These are phyloP conservation scores for Neurospora sp. DNA, from an alignment of 495 filamentous ascomycete genomes.

Conservation along the genomic window DNA sequence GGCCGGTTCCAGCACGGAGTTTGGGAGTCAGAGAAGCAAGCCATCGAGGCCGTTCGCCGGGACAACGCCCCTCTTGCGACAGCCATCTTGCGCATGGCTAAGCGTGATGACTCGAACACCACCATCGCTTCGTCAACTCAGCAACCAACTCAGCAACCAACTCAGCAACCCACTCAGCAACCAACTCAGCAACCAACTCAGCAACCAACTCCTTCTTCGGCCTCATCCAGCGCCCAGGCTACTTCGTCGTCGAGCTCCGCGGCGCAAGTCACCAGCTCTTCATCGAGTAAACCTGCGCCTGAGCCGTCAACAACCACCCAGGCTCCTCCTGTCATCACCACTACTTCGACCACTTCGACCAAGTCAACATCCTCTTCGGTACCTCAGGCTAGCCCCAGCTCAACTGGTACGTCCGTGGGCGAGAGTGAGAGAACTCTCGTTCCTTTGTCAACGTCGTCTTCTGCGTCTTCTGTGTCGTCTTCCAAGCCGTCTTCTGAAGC, in stretches of 20 bases:
- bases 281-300: background rate
- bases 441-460: constrained; percentile 2
- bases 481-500: background rate
- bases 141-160: background rate
- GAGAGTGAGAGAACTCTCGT: constrained; percentile 7
- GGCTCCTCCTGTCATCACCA: constrained; percentile 7
- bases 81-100: constrained; percentile 27
- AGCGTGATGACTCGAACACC: constrained; percentile 22
- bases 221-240: background rate
- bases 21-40: constrained; percentile 23
- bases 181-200: background rate
- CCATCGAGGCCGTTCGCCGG: constrained; percentile 22
- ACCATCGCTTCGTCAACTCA: constrained; percentile 1
- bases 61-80: constrained; percentile 23
- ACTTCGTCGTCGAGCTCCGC: background rate
- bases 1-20: constrained; percentile 27
- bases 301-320: constrained; percentile 1
- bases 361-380: background rate
- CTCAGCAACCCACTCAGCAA: background rate
- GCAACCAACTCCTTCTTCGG: background rate
- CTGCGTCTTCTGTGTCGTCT: constrained; percentile 4
- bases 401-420: constrained; percentile 7
- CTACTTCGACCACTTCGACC: constrained; percentile 1
- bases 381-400: background rate
- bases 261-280: background rate